Evolutionary conservation across 495 filamentous ascomycete species (phyloP), one percentile per base, ranked within the genome.

Genomic region (Lineolata rhizophorae): DNA sequence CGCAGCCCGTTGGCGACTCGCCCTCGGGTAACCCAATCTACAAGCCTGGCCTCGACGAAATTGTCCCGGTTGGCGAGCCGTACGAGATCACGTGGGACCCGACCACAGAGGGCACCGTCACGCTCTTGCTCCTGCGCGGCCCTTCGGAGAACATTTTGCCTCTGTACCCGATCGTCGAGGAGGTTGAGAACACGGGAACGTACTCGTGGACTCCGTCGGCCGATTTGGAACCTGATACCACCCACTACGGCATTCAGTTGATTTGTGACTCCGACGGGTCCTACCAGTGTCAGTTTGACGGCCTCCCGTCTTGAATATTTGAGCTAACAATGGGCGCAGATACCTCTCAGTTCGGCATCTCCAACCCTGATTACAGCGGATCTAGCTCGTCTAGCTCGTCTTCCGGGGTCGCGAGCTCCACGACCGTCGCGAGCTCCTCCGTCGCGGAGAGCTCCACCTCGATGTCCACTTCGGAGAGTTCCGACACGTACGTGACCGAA

Each of bases 31-130:
- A 78, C 43, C 51, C 72, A 22, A 65, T 74, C 48, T 16, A 24
- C 25, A 42, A 39, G 3, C 72, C 72, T 20, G 52, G 53, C 27
- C 49, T 70, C 41, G 49, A 56, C 42, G 49, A 64, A 39, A 41
- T 52, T 21, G 68, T 75, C 18, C 57, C 62, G 2, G 67, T 46
- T 38, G 66, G 68, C 44, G 42, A 54, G 40, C 45, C 59, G 27
- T 76, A 53, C 59, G 55, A 52, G 37, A 66, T 78, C 57, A 73
- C 59, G 29, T 78, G 72, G 72, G 42, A 46, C n/a, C 54, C 59
- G 22, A 63, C 62, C 20, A 52, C 46, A 20, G 34, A 46, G 11
- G 60, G 58, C 21, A 54, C 51, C 12, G 50, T 78, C 37, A 67
- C 72, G 4, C 48, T 79, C 29, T 50, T 73, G 27, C 67, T 79